Evolutionary conservation across 352 stramenopile species (phyloP), one percentile per base, ranked within the genome.

Genomic region (Nothophytophthora sp.): DNA sequence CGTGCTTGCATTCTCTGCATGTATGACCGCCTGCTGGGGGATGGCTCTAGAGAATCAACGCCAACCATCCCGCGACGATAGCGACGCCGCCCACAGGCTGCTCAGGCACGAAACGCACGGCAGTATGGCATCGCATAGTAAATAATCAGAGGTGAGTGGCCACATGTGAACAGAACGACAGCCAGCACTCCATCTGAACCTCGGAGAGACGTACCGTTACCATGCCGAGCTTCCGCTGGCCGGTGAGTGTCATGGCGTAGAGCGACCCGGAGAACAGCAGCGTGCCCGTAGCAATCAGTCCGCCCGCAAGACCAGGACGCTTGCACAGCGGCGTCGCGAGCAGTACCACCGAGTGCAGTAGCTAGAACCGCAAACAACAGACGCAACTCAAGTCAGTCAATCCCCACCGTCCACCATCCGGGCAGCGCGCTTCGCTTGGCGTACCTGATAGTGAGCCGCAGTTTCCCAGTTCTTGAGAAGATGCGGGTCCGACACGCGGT

Each of bases 381-480:
- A n/a, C n/a, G n/a, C n/a, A n/a, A n/a, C n/a, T n/a, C n/a, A n/a
- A n/a, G n/a, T n/a, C n/a, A n/a, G n/a, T n/a, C n/a, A n/a, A n/a
- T n/a, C n/a, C n/a, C n/a, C n/a, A n/a, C n/a, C n/a, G n/a, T n/a
- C n/a, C n/a, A n/a, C n/a, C n/a, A n/a, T n/a, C n/a, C n/a, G n/a
- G n/a, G n/a, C n/a, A n/a, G n/a, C n/a, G n/a, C n/a, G n/a, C n/a
- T n/a, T n/a, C n/a, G n/a, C n/a, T n/a, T n/a, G n/a, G 15, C 38
- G 43, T 54, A 88, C 70, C 7, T 88, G 76, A 51, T 88, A 88
- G 23, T 88, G 76, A 1, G 76, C 66, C 1, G 71, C 76, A 0
- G 76, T 86, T 45, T 86, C 73, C 76, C 76, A 88, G 48, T 70
- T 86, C 70, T 88, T 86, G 58, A 84, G 56, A 50, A 84, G 66